Evolutionary conservation across 305 asterid species (phyloP), one percentile per base, ranked within the genome.

Genomic region (Solanum hybrid): DNA sequence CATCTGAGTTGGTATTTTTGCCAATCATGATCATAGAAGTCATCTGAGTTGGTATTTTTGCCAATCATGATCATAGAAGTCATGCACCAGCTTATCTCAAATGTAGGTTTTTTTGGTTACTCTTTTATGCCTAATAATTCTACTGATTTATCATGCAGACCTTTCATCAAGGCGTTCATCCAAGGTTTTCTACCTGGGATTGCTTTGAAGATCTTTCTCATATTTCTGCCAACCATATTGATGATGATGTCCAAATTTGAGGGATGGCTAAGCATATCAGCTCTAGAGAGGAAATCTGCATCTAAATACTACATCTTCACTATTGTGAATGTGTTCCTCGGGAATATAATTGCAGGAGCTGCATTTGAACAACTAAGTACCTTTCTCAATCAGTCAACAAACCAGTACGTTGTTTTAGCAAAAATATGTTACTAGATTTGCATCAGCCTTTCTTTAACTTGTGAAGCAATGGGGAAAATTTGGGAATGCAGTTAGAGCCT

Each of bases 161-260:
- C 89, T 38, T 91, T 96, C 89, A 92, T 97, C 94, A 97, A 96
- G 96, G 94, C 98, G 89, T 94, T 97, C 45, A 94, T 97, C 90
- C 98, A 95, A 93, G 99, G 99, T 73, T 93, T 97, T 90, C 92
- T 97, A 60, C 99, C 99, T 36, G 99, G 99, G 88, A 93, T 97
- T 92, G 98, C 97, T 87, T 92, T 97, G 93, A 97, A 97, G 94
- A 93, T 97, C 38, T 97, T 97, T 92, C 98, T 97, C 89, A 93
- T 95, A 71, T 85, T 97, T 34, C 93, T 97, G 69, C 99, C 99
- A 17, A 88, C 91, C 5, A 93, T 97, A 88, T 93, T 97, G 90
- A 97, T 95, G 98, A 90, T 93, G 42, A 95, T 97, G 99, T 94
- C 99, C 80, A 96, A 94, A 94, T 93, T 97, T 35, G 99, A 97